Evolutionary conservation across 306 rosid species (phyloP).

Genomic region (cucumber (Cucumis sativus)): DNA sequence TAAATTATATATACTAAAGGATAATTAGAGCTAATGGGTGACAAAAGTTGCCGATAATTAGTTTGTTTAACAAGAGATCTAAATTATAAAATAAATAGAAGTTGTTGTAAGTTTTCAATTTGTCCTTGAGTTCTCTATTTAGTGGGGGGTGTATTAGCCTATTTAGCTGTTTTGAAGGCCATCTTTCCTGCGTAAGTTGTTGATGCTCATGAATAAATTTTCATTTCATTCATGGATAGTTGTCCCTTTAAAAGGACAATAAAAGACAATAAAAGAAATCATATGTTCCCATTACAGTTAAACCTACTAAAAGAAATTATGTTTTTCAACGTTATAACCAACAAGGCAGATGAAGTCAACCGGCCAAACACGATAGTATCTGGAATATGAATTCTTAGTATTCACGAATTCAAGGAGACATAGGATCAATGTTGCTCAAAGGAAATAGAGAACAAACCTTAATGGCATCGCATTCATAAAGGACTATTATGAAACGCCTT

Average conservation of each 20-base stretch:
- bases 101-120: not conserved
- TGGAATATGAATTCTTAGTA: not conserved
- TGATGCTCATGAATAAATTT: not conserved
- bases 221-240: not conserved
- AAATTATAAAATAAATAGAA: not conserved
- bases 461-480: slow-evolving; percentile 65
- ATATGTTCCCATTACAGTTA: not conserved
- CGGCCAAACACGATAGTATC: not conserved
- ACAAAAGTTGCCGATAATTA: not conserved
- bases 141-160: not conserved
- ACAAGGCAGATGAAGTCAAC: not conserved
- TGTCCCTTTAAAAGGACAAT: not conserved
- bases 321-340: not conserved
- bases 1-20: not conserved
- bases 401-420: not conserved
- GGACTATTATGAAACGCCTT: slow-evolving; percentile 85
- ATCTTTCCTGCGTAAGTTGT: not conserved
- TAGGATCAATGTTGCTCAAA: not conserved
- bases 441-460: slow-evolving; percentile 41
- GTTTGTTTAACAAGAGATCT: not conserved
- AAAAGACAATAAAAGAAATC: not conserved
- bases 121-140: not conserved
- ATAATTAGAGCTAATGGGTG: not conserved
- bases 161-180: not conserved
- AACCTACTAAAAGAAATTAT: not conserved